Evolutionary conservation across 768 basidiomycete genomes (phyloP).

Genomic region (Agrocybe pediades): DNA sequence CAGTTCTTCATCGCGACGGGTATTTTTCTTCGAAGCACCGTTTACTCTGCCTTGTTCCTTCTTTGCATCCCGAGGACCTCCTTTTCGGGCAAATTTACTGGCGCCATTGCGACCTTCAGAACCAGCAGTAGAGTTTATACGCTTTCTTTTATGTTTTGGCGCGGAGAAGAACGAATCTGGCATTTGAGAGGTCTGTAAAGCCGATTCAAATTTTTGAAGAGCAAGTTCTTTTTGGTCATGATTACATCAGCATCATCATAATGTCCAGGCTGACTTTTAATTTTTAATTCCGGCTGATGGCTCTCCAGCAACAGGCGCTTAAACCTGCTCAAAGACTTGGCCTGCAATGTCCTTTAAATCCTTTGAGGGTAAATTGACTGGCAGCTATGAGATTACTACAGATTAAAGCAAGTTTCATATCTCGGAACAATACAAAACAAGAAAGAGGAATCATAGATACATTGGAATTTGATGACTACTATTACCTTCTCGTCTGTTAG

Average conservation of each 20-base stretch:
- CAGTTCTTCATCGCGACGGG: constrained; percentile 61
- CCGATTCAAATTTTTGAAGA: background rate
- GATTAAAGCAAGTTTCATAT: no score
- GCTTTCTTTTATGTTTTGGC: constrained; percentile 62
- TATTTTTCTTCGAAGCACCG: constrained; percentile 24
- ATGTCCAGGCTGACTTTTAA: no score
- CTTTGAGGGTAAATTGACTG: no score
- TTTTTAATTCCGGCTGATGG: no score
- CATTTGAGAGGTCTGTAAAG: constrained; percentile 41
- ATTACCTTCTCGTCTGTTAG: no score
- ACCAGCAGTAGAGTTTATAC: constrained; percentile 33
- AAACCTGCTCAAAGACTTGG: no score
- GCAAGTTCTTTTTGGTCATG: constrained; percentile 17
- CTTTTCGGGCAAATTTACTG: constrained; percentile 29
- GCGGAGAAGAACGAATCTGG: constrained; percentile 82
- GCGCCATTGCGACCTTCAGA: constrained; percentile 21
- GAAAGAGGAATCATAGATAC: no score
- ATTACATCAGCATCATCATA: constrained; percentile 4
- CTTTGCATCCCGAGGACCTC: constrained; percentile 15
- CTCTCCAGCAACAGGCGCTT: no score
- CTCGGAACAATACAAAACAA: no score
- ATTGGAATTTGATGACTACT: no score
- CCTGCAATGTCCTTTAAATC: no score
- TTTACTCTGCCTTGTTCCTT: constrained; percentile 23
- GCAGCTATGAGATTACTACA: no score